Conservation (phyloP, 176 grass and related monocot genomes). For the Puccinellia tenuiflora region DNA sequence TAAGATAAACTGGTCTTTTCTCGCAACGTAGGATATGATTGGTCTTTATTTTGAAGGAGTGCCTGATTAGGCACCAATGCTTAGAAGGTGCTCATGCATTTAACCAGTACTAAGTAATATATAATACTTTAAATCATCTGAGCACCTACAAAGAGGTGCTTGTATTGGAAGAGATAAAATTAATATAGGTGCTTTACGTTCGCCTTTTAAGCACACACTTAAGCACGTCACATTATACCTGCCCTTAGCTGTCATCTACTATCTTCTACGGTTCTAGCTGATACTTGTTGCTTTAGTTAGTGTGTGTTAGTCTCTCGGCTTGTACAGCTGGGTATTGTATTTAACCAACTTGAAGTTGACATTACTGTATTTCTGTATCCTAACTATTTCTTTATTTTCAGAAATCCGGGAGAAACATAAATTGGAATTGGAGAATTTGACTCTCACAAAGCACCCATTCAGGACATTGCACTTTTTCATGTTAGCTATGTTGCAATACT, state of each 20-base stretch:
- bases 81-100: background rate
- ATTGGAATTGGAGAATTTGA: slow-evolving; percentile 68
- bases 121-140: background rate
- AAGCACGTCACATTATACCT: background rate
- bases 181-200: background rate
- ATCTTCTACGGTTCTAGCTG: background rate
- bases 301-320: background rate
- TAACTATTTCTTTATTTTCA: slow-evolving; percentile 35
- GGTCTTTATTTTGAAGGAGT: background rate
- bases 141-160: background rate
- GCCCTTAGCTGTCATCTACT: background rate
- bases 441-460: slow-evolving; percentile 72
- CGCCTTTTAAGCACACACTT: background rate
- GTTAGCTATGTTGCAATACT: slow-evolving; percentile 60
- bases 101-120: background rate
- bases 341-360: background rate
- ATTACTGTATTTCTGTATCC: background rate
- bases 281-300: slow-evolving; percentile 10
- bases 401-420: slow-evolving; percentile 75
- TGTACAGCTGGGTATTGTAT: background rate
- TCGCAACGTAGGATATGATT: background rate
- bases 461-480: slow-evolving; percentile 65
- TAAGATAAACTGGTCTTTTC: background rate
- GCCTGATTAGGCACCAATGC: no score
- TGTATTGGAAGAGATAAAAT: background rate